phyloP scores from a whole-genome alignment of 169 alveolate genomes.

The Cryptosporidium baileyi region DNA sequence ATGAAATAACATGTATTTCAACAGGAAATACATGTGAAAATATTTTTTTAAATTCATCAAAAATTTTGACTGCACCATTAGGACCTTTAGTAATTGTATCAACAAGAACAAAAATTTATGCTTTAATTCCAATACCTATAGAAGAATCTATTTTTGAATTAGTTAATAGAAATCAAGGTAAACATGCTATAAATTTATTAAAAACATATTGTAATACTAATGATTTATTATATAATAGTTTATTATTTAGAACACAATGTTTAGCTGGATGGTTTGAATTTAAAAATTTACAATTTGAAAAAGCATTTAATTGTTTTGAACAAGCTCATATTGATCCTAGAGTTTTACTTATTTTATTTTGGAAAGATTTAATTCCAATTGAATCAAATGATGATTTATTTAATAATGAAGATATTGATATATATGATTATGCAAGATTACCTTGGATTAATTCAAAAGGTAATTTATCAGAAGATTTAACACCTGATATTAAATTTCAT shows the following conservation, averaged over 20 bases:
- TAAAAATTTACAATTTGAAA: slow-evolving; percentile 33
- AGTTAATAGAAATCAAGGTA: slow-evolving; percentile 47
- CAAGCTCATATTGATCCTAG: slow-evolving; percentile 68
- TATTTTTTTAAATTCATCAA: neutral
- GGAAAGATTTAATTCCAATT: slow-evolving; percentile 45
- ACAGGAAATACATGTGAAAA: slow-evolving; percentile 36
- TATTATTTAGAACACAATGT: slow-evolving; percentile 33
- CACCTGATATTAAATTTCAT: slow-evolving; percentile 50
- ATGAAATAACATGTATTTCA: slow-evolving; percentile 48
- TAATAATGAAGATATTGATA: neutral
- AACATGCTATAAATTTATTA: slow-evolving; percentile 40
- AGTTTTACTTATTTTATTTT: slow-evolving; percentile 25
- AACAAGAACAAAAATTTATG: slow-evolving; percentile 39
- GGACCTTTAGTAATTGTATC: slow-evolving; percentile 53
- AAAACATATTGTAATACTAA: slow-evolving; percentile 40
- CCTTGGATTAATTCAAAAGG: slow-evolving; percentile 49
- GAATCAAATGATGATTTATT: neutral
- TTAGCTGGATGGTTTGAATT: slow-evolving; percentile 57
- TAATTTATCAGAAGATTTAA: slow-evolving; percentile 29
- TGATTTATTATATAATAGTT: slow-evolving; percentile 19
- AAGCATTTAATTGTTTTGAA: slow-evolving; percentile 41
- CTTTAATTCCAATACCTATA: slow-evolving; percentile 38
- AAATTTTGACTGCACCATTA: slow-evolving; percentile 1
- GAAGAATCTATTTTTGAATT: slow-evolving; percentile 49
- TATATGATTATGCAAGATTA: slow-evolving; percentile 47